phyloP scores from a whole-genome alignment of 1,139 yeast genomes.

The Protomyces lactucae-debilis region DNA sequence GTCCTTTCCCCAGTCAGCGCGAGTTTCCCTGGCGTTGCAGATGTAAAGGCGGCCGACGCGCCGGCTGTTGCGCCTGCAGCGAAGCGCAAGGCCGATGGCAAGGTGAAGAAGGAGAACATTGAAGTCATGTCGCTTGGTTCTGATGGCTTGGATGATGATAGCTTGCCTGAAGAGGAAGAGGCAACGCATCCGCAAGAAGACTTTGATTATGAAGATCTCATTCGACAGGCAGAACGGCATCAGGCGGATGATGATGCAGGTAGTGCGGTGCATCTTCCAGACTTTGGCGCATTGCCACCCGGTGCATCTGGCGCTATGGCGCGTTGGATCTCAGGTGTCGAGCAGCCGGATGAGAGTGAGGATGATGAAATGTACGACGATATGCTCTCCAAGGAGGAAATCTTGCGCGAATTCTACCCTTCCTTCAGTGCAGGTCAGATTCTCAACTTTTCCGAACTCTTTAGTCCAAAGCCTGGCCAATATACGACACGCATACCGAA shows the following conservation, averaged over 20 bases:
- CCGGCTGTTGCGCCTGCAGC: background rate
- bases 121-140: conserved; percentile 10
- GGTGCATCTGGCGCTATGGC: conserved; percentile 33
- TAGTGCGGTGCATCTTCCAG: conserved; percentile 9
- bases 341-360: conserved; percentile 35
- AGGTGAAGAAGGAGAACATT: background rate
- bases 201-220: conserved; percentile 36
- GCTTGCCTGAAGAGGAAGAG: conserved; percentile 45
- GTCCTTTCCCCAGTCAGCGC: background rate
- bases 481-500: conserved; percentile 54
- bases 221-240: conserved; percentile 33
- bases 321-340: conserved; percentile 35
- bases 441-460: conserved; percentile 61
- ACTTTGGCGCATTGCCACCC: conserved; percentile 21
- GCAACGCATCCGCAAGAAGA: conserved; percentile 31
- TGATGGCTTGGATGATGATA: conserved; percentile 26
- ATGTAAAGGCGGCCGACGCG: background rate
- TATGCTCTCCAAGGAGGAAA: conserved; percentile 37
- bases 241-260: conserved; percentile 28
- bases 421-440: conserved; percentile 54
- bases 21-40: background rate
- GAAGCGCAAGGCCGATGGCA: background rate
- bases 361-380: conserved; percentile 40
- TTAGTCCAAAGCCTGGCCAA: conserved; percentile 58
- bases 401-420: conserved; percentile 51